Base-by-base conservation (phyloP, 2,329 filamentous ascomycete genomes). In the Aspergillus transmontanensis region DNA sequence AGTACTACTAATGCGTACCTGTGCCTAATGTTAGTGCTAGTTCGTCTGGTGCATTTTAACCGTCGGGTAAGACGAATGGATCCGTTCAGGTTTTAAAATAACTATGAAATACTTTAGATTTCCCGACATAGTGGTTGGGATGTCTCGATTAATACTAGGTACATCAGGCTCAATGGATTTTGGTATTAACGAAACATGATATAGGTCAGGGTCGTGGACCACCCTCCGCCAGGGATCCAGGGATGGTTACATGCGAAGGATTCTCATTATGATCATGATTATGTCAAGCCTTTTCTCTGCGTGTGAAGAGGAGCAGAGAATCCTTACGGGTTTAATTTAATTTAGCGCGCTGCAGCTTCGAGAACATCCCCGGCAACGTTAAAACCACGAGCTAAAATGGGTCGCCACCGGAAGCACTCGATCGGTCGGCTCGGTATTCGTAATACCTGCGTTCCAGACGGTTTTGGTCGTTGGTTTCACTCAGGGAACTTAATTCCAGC, bases 281-380 rank as follows among this genome's bases (percentile, higher is more conserved):
- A 55, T 55, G 26, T 55, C n/a, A 55, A 53, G 30, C 10, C 16
- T 19, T 48, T 28, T 48, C 12, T 46, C 23, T 41, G 23, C 19
- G 19, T 10, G 9, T 46, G 4, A 23, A 21, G 11, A 5, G n/a
- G n/a, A 34, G 32, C 14, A 36, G 34, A 41, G 19, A 41, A 41
- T 46, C n/a, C 46, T 30, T 9, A 26, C 26, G 46, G 46, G 46
- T 3, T n/a, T n/a, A 30, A 54, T 43, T 45, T 16, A 45, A 30
- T 57, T 57, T 57, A 41, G 21, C 19, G 28, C 12, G 43, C 28
- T 50, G 32, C 30, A 58, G 43, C 54, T 61, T 61, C 59, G 59
- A 61, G 59, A 61, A 61, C 34, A 51, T 57, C 59, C 59, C 45
- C 55, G n/a, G 54, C 54, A 48, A 61, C 55, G 55, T 46, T 61